phyloP scores from a whole-genome alignment of 345 rosid genomes.

The Lepidium africanum region DNA sequence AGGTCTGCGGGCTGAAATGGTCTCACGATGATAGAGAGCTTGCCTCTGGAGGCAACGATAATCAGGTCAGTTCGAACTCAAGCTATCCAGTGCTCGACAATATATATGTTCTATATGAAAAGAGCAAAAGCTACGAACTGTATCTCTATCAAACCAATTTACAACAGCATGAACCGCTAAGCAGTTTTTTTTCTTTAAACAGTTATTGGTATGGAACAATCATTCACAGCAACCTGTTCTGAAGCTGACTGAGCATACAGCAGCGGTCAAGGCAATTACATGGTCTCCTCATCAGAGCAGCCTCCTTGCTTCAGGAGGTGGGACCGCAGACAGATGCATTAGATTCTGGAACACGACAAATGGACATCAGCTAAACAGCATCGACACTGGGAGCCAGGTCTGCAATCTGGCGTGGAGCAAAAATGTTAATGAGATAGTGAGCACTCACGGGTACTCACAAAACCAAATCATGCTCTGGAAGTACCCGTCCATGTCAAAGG shows the following conservation, averaged over 20 bases:
- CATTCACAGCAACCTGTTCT: constrained; percentile 76
- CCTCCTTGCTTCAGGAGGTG: constrained; percentile 97
- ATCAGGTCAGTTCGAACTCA: constrained; percentile 51
- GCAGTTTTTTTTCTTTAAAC: background rate
- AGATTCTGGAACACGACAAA: constrained; percentile 93
- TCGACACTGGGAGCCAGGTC: constrained; percentile 98
- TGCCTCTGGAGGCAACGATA: constrained; percentile 98
- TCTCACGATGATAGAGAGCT: constrained; percentile 96
- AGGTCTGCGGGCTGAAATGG: constrained; percentile 97
- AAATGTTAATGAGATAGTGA: constrained; percentile 91
- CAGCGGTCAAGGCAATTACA: constrained; percentile 93
- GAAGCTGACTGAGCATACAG: constrained; percentile 90
- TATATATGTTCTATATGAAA: background rate
- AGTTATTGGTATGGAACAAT: constrained; percentile 95
- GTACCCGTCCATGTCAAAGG: constrained; percentile 91
- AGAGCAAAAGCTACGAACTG: background rate
- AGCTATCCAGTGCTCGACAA: background rate
- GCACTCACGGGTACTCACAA: constrained; percentile 97
- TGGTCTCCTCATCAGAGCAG: constrained; percentile 98
- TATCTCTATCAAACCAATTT: background rate
- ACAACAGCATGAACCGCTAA: background rate
- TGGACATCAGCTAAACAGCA: constrained; percentile 73
- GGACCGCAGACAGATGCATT: constrained; percentile 94
- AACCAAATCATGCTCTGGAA: constrained; percentile 99
- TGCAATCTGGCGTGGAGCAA: constrained; percentile 98